Percentiles rank a stretch among this genome's conserved stretches.
Evolutionary conservation across 495 filamentous ascomycete species (phyloP).

Genomic region (Daldinia grandis): DNA sequence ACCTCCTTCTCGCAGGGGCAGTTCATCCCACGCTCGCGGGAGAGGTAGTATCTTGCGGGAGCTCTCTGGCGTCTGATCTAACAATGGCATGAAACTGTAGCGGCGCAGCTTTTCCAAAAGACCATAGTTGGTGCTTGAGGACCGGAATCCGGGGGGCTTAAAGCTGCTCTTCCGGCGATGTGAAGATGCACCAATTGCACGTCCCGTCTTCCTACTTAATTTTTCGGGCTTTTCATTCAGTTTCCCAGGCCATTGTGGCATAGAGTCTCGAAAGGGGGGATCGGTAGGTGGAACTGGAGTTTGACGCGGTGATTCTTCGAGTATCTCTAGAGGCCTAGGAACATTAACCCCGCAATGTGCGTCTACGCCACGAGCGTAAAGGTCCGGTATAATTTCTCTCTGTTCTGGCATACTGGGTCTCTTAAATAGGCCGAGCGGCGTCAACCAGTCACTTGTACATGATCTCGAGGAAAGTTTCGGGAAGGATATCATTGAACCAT

Average conservation of each 20-base stretch:
- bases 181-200: slow-evolving; percentile 18
- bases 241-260: slow-evolving; percentile 1
- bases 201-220: background rate
- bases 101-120: slow-evolving; percentile 30
- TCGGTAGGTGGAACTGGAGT: slow-evolving; percentile 7
- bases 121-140: slow-evolving; percentile 1
- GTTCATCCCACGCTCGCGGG: slow-evolving; percentile 1
- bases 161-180: slow-evolving; percentile 27
- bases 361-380: slow-evolving; percentile 27
- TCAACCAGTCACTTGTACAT: slow-evolving; percentile 43
- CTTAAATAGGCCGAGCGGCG: slow-evolving; percentile 35
- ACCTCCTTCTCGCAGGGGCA: slow-evolving; percentile 15
- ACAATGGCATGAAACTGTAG: slow-evolving; percentile 36
- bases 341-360: slow-evolving; percentile 25
- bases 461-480: slow-evolving; percentile 38
- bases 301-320: slow-evolving; percentile 24
- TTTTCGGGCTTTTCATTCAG: background rate
- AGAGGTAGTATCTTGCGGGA: slow-evolving; percentile 18
- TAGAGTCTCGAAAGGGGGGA: background rate
- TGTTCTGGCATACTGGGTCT: slow-evolving; percentile 11
- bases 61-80: slow-evolving; percentile 24
- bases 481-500: slow-evolving; percentile 38
- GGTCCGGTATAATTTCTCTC: slow-evolving; percentile 19
- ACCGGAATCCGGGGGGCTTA: background rate
- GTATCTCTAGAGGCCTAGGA: slow-evolving; percentile 14